These are phyloP conservation scores for Hypoxylon subgilvum DNA, from an alignment of 495 filamentous ascomycete genomes.

Conservation along the genomic window DNA sequence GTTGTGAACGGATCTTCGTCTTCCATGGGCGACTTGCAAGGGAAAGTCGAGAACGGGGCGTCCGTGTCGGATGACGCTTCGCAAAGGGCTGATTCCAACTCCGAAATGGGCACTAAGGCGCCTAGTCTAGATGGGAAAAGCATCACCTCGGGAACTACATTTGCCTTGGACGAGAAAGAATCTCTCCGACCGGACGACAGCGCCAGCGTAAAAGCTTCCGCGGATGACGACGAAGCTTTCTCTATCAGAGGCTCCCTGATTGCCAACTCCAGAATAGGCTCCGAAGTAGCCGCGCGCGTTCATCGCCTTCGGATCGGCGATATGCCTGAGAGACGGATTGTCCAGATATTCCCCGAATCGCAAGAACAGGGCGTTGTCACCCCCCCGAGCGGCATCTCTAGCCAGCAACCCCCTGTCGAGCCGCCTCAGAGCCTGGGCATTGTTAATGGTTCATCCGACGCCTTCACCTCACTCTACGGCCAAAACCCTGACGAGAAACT, in stretches of 20 bases:
- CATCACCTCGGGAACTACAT: slow-evolving; percentile 86
- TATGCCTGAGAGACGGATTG: slow-evolving; percentile 61
- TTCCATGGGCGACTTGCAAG: slow-evolving; percentile 39
- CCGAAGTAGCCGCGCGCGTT: slow-evolving; percentile 76
- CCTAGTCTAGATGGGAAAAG: slow-evolving; percentile 91
- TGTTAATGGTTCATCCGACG: slow-evolving; percentile 51
- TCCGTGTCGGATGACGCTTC: slow-evolving; percentile 57
- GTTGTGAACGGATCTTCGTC: slow-evolving; percentile 58
- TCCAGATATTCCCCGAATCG: slow-evolving; percentile 48
- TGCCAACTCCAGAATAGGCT: slow-evolving; percentile 75
- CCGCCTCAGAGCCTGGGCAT: slow-evolving; percentile 35
- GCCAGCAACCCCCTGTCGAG: slow-evolving; percentile 50
- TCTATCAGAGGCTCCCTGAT: slow-evolving; percentile 74
- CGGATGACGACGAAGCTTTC: slow-evolving; percentile 85
- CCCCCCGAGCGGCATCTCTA: slow-evolving; percentile 60
- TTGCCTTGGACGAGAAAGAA: slow-evolving; percentile 93
- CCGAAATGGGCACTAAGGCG: slow-evolving; percentile 79
- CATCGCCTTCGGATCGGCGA: slow-evolving; percentile 81
- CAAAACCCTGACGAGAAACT: slow-evolving; percentile 89
- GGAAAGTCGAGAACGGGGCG: slow-evolving; percentile 45
- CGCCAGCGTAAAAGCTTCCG: slow-evolving; percentile 82
- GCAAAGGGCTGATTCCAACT: slow-evolving; percentile 66
- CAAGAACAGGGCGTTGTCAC: slow-evolving; percentile 55
- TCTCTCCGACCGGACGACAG: slow-evolving; percentile 92
- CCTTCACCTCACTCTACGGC: slow-evolving; percentile 55